Percentiles rank a stretch among this genome's conserved stretches.
phyloP scores from a whole-genome alignment of 257 asterid species.

The Nicotiana undulata region DNA sequence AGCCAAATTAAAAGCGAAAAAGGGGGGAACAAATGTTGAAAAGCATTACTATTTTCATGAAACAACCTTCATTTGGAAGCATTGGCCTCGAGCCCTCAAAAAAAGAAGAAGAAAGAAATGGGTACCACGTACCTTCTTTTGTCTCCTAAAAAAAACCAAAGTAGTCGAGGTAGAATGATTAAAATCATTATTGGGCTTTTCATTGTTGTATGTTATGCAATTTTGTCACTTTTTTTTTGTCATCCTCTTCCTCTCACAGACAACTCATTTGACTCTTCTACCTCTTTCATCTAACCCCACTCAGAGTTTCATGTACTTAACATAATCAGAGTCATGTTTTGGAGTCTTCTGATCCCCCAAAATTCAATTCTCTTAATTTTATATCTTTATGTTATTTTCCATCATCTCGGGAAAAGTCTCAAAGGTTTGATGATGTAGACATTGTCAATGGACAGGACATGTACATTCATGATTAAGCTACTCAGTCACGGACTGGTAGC shows the following conservation, averaged over 20 bases:
- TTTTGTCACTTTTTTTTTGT: background rate
- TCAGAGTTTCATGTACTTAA: background rate
- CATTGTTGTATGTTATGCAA: background rate
- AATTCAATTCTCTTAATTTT: background rate
- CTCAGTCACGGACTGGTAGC: background rate
- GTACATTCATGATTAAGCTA: background rate
- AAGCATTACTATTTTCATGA: background rate
- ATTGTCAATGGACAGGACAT: background rate
- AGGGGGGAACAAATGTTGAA: background rate
- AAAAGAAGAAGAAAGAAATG: background rate
- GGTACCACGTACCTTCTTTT: slow-evolving; percentile 5
- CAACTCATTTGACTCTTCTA: background rate
- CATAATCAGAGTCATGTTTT: background rate
- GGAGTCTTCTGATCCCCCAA: background rate
- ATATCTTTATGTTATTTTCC: background rate
- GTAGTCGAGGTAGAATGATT: background rate
- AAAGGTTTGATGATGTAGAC: background rate
- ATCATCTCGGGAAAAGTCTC: background rate
- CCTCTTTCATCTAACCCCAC: background rate
- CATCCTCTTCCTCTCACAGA: background rate
- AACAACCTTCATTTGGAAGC: background rate
- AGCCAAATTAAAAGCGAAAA: background rate
- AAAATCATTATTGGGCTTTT: background rate
- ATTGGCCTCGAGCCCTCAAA: slow-evolving; percentile 39
- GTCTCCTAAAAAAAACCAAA: slow-evolving; percentile 2